phyloP scores from a whole-genome alignment of 441 rosid species.

The Monsonia emarginata region DNA sequence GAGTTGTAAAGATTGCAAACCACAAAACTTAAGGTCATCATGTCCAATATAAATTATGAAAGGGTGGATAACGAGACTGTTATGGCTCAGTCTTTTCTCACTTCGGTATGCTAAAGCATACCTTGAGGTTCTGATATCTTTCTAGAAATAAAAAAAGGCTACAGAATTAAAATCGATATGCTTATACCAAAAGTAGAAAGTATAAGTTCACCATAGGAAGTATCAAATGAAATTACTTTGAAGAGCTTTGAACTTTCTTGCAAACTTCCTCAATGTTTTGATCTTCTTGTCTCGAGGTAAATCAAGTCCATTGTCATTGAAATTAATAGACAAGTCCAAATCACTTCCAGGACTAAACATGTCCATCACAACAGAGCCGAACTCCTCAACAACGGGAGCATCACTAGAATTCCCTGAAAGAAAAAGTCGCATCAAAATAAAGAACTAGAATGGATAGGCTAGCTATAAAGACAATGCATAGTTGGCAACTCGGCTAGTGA shows the following conservation, averaged over 20 bases:
- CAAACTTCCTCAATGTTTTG: slow-evolving; percentile 28
- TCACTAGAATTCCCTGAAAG: slow-evolving; percentile 27
- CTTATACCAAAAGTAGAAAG: not conserved
- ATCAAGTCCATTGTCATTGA: slow-evolving; percentile 18
- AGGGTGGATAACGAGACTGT: too few species aligned
- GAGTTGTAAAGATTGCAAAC: not conserved
- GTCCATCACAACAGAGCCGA: slow-evolving; percentile 49
- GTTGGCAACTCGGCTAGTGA: not conserved
- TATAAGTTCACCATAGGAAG: not conserved
- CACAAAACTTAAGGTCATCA: not conserved
- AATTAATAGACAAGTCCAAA: slow-evolving; percentile 42
- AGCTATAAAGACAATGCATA: not conserved
- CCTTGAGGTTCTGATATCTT: not conserved
- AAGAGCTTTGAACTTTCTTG: slow-evolving; percentile 25
- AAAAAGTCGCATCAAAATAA: not conserved
- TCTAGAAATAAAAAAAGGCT: too few species aligned
- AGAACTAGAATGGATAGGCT: too few species aligned
- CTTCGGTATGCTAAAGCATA: not conserved
- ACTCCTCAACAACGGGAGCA: slow-evolving; percentile 33
- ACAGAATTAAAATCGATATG: not conserved
- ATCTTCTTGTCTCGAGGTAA: slow-evolving; percentile 31
- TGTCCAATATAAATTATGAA: not conserved
- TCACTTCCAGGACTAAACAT: slow-evolving; percentile 33
- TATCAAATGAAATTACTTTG: slow-evolving; percentile 25
- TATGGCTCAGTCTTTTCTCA: not conserved